phyloP scores from a whole-genome alignment of 1,284 basidiomycete species.

The Irpex sp. region DNA sequence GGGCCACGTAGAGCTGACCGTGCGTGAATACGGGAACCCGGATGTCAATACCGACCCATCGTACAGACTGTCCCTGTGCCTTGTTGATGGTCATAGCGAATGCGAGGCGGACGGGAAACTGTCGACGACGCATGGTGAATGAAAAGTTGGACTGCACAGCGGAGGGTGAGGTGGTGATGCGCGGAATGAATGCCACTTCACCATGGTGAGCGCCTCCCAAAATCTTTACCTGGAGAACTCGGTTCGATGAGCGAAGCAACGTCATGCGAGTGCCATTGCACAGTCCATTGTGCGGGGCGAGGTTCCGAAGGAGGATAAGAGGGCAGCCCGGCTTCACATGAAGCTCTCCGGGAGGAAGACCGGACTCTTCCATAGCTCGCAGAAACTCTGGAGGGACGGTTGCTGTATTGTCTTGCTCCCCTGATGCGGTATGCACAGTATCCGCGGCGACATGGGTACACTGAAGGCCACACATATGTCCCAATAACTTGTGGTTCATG shows the following conservation, averaged over 20 bases:
- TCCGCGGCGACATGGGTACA: too few relatives aligned
- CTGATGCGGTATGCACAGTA: too few relatives aligned
- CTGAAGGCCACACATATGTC: too few relatives aligned
- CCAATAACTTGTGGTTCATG: too few relatives aligned
- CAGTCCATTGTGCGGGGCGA: slow-evolving; percentile 27
- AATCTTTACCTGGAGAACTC: slow-evolving; percentile 17
- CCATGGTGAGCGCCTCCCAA: slow-evolving; percentile 23
- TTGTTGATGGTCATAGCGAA: slow-evolving; percentile 42
- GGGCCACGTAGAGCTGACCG: slow-evolving; percentile 39
- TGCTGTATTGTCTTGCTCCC: too few relatives aligned
- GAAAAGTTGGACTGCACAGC: slow-evolving; percentile 12
- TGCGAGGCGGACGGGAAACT: slow-evolving; percentile 35
- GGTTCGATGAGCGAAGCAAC: slow-evolving; percentile 3
- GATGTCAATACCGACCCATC: slow-evolving; percentile 27
- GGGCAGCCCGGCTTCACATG: slow-evolving; percentile 29
- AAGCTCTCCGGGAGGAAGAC: slow-evolving; percentile 22
- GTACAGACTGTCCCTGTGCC: slow-evolving; percentile 36
- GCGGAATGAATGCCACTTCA: slow-evolving; percentile 23
- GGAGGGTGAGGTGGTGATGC: slow-evolving; percentile 16
- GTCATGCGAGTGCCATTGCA: slow-evolving; percentile 31
- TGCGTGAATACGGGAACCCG: slow-evolving; percentile 33
- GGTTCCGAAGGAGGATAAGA: slow-evolving; percentile 32
- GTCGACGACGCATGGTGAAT: slow-evolving; percentile 23
- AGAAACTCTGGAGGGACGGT: too few relatives aligned
- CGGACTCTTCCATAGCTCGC: slow-evolving; percentile 10